Conservation (phyloP, 495 filamentous ascomycete species). For the Podospora conica region DNA sequence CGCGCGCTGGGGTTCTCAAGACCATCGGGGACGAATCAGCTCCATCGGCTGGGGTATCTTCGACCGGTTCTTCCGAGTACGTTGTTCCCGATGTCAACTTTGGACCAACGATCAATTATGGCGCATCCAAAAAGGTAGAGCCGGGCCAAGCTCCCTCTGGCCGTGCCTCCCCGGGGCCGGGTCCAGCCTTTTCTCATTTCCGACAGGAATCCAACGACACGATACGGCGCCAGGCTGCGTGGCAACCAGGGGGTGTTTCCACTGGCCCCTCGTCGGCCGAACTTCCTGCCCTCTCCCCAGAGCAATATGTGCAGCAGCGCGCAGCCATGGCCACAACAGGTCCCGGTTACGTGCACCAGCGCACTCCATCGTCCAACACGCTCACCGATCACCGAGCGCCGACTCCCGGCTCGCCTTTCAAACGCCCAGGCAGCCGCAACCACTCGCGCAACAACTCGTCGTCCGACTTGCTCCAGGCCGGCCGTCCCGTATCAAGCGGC, state of each 20-base stretch:
- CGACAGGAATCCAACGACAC: conserved; percentile 44
- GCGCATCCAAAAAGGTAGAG: conserved; percentile 28
- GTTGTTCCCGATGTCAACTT: conserved; percentile 79
- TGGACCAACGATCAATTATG: conserved; percentile 72
- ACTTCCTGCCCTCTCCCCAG: conserved; percentile 44
- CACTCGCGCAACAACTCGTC: conserved; percentile 44
- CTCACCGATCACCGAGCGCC: conserved; percentile 40
- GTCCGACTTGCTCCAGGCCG: conserved; percentile 30
- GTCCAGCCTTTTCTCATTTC: conserved; percentile 30
- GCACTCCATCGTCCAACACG: conserved; percentile 50
- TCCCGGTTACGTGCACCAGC: conserved; percentile 51
- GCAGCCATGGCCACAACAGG: conserved; percentile 44
- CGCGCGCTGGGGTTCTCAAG: conserved; percentile 76
- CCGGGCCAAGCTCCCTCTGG: conserved; percentile 38
- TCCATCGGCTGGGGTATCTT: conserved; percentile 24
- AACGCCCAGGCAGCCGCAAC: conserved; percentile 21
- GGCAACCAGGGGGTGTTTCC: conserved; percentile 65
- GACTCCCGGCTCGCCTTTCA: conserved; percentile 33
- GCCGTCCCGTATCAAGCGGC: conserved; percentile 29
- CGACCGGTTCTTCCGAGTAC: conserved; percentile 15
- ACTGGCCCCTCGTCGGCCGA: conserved; percentile 32
- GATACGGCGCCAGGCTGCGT: conserved; percentile 58
- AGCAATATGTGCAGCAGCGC: conserved; percentile 85
- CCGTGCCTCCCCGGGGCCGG: conserved; percentile 37
- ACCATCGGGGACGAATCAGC: conserved; percentile 57